These are phyloP conservation scores for Lizonia empirigonia DNA, from an alignment of 2,329 filamentous ascomycete genomes.

Conservation along the genomic window DNA sequence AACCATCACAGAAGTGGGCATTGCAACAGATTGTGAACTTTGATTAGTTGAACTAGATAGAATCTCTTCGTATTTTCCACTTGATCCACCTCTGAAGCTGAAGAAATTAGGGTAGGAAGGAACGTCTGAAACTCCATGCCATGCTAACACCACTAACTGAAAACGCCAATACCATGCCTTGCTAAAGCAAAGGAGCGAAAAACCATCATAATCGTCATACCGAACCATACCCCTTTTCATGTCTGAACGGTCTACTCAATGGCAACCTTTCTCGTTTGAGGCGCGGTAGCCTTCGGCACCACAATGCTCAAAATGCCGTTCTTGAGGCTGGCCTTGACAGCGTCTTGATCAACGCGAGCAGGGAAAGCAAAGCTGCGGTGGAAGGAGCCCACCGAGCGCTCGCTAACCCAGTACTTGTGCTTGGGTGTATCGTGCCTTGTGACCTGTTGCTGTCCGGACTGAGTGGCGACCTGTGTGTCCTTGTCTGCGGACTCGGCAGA, in stretches of 20 bases:
- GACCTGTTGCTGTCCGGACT: slow-evolving; percentile 46
- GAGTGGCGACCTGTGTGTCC: slow-evolving; percentile 37
- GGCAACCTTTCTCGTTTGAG: slow-evolving; percentile 58
- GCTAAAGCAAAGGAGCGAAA: neutral
- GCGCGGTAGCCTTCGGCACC: slow-evolving; percentile 61
- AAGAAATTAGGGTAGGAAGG: too few relatives aligned
- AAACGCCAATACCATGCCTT: neutral
- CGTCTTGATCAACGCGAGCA: slow-evolving; percentile 62
- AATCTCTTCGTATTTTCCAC: too few relatives aligned
- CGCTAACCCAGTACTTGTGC: slow-evolving; percentile 71
- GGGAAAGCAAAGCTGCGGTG: slow-evolving; percentile 65
- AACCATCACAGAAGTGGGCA: neutral
- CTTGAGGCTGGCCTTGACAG: slow-evolving; percentile 65
- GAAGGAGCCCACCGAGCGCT: slow-evolving; percentile 65
- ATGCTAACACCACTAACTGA: neutral
- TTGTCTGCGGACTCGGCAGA: slow-evolving; percentile 28
- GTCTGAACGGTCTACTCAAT: slow-evolving; percentile 50
- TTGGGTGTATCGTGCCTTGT: slow-evolving; percentile 55
- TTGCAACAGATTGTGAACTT: too few relatives aligned
- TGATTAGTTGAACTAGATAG: too few relatives aligned
- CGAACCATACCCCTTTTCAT: neutral
- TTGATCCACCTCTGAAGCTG: too few relatives aligned
- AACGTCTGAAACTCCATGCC: neutral
- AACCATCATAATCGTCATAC: neutral
- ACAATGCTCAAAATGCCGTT: slow-evolving; percentile 64